Base-by-base conservation (phyloP, 2,329 filamentous ascomycete genomes). In the Apiospora rasikravindrae region DNA sequence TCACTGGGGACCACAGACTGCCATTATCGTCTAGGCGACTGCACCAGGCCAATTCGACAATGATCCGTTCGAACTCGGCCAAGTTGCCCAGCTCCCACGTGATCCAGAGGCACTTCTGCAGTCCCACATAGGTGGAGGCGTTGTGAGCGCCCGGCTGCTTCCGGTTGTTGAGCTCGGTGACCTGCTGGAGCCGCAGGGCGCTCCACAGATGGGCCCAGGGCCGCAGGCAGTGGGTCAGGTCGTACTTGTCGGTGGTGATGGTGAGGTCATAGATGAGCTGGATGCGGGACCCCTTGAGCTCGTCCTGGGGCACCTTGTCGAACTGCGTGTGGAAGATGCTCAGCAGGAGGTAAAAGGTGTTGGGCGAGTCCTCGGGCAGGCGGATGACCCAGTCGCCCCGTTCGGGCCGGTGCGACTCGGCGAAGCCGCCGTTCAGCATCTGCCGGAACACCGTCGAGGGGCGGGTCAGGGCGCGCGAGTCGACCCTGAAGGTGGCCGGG, bases 361-460 rank as follows among this genome's bases (percentile, higher is more conserved):
- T 73, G 6, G 80, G 75, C 11, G 79, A 71, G 67, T 81, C 80
- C n/a, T 80, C 79, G 13, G 80, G 80, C 29, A 82, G 74, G 10
- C 72, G 69, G 6, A 79, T 72, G 7, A 64, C 53, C 78, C 77
- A 80, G 14, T 78, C 73, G 5, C 64, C 69, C 45, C 44, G 44
- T 22, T 5, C 71, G 0, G 45, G 67, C 8, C 47, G 44, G 16
- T 53, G 45, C 22, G 67, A 24, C 29, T 80, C 77, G 1, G 73
- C 71, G 37, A 77, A 78, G 6, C 72, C 74, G 10, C 78, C 78
- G 11, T 76, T 76, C 10, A 80, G 73, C 64, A 80, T 73, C 1
- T 24, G 69, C 67, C 77, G 79, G 70, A 74, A 77, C 2, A 78
- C 73, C 1, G 72, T 73, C 2, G 77, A 80, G 16, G 75, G 75